Evolutionary conservation across 2,329 filamentous ascomycete species (phyloP).

Genomic region (Neonectria neomacrospora): DNA sequence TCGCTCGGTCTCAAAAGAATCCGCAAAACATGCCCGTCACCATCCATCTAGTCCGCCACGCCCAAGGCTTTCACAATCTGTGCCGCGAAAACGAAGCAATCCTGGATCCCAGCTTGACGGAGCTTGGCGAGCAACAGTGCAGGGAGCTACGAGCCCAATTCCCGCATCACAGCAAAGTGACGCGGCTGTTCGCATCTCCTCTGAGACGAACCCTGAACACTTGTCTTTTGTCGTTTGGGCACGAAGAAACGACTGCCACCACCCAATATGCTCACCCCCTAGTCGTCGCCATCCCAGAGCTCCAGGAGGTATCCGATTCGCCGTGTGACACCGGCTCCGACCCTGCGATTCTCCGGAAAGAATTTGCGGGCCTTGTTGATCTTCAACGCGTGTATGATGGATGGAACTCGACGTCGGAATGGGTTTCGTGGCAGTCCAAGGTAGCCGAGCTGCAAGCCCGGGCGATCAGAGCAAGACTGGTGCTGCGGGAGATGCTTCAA

Average conservation of each 20-base stretch:
- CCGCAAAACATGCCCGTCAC: constrained; percentile 17
- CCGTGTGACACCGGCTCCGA: constrained; percentile 23
- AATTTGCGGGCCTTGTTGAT: constrained; percentile 15
- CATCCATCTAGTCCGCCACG: constrained; percentile 25
- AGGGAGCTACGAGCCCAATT: constrained; percentile 10
- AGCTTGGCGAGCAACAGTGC: constrained; percentile 22
- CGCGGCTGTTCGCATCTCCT: constrained; percentile 14
- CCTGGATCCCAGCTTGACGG: constrained; percentile 10
- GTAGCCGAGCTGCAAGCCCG: background rate
- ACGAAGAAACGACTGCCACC: background rate
- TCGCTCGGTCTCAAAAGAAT: background rate
- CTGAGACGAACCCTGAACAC: constrained; percentile 20
- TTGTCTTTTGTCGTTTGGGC: constrained; percentile 13
- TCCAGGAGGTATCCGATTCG: constrained; percentile 22
- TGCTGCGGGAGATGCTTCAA: constrained; percentile 12
- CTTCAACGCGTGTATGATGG: constrained; percentile 9
- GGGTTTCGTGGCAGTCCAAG: constrained; percentile 6
- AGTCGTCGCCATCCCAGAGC: constrained; percentile 16
- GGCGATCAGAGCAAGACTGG: constrained; percentile 8
- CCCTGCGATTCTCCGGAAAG: background rate
- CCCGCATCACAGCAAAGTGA: constrained; percentile 14
- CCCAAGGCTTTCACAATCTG: constrained; percentile 22
- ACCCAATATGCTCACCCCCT: background rate
- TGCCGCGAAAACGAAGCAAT: constrained; percentile 18
- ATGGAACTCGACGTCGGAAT: constrained; percentile 17